Base-by-base conservation (phyloP, 257 asterid species). In the Primulina huaijiensis region DNA sequence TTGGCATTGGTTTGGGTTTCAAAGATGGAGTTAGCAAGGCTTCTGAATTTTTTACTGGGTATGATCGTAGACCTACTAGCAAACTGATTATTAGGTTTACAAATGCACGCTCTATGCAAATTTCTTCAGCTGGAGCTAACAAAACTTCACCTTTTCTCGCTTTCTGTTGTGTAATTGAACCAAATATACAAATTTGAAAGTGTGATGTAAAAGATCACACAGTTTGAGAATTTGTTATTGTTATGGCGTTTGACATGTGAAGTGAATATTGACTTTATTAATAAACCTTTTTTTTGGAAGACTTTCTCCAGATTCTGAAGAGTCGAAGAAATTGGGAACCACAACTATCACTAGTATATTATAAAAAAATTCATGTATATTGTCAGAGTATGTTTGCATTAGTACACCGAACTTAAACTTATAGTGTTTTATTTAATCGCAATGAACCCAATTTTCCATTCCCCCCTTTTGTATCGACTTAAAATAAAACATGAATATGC, bases 11-110 rank as follows among this genome's bases (percentile, higher is more conserved):
- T 73, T 57, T 94, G 80, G 97, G 97, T 75, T 83, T 89, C 77
- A 86, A 78, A 69, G 91, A 85, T 67, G 99, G 99, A 79, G 79
- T 80, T 52, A 86, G 74, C 76, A 91, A 78, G 83, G 92, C 97
- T 68, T 78, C 97, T 30, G 99, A 94, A 83, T 94, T 91, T 77
- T 94, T 94, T 43, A 96, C 97, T 57, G 99, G 99, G 99, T 94
- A 90, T 66, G 88, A 68, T 73, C 56, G 33, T 55, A 46, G 67
- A 71, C 67, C 73, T 29, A 25, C 59, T 11, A 20, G 72, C 67
- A 25, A 66, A 50, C 46, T 30, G 19, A 0, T 57, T 4, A 14
- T 60, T 10, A 19, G 33, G 72, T 70, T 27, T 58, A 23, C 21
- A 5, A 14, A 52, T 73, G 46, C 62, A 66, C 3, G 62, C 69